These are phyloP conservation scores for Dactylellina cionopaga DNA, from an alignment of 2,329 filamentous ascomycete species.

Conservation along the genomic window DNA sequence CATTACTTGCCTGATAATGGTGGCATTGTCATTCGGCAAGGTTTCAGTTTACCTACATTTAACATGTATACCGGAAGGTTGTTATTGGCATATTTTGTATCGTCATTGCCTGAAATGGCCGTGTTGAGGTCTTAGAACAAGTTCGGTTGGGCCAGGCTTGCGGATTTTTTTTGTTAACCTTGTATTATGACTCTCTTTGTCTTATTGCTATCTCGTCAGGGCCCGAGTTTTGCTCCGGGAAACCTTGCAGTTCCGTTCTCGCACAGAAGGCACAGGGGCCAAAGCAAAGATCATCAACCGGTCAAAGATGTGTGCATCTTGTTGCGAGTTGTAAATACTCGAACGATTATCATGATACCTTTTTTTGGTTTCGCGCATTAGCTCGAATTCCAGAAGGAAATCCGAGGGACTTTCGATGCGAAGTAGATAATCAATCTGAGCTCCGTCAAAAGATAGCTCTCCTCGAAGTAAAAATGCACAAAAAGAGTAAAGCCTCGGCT, in stretches of 20 bases:
- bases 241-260: too few relatives aligned
- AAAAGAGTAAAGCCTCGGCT: conserved; percentile 41
- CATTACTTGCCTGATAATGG: conserved; percentile 29
- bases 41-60: too few relatives aligned
- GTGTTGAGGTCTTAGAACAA: conserved; percentile 4
- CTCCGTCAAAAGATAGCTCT: conserved; percentile 18
- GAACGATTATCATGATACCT: conserved; percentile 26
- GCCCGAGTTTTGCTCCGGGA: too few relatives aligned
- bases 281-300: not conserved
- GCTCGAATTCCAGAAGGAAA: conserved; percentile 23
- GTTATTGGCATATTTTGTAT: not conserved
- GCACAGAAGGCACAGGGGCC: too few relatives aligned
- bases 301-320: not conserved
- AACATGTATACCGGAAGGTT: not conserved
- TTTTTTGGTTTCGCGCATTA: too few relatives aligned
- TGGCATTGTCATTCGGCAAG: conserved; percentile 30
- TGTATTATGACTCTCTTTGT: too few relatives aligned
- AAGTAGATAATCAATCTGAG: conserved; percentile 20
- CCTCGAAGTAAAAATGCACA: conserved; percentile 20
- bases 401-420: conserved; percentile 27
- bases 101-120: not conserved
- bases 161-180: not conserved
- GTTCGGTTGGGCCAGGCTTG: conserved; percentile 14
- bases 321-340: not conserved
- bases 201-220: not conserved